Evolutionary conservation across 2,329 filamentous ascomycete genomes (phyloP), one percentile per base, ranked within the genome.

Genomic region (Diaporthe citriasiana): DNA sequence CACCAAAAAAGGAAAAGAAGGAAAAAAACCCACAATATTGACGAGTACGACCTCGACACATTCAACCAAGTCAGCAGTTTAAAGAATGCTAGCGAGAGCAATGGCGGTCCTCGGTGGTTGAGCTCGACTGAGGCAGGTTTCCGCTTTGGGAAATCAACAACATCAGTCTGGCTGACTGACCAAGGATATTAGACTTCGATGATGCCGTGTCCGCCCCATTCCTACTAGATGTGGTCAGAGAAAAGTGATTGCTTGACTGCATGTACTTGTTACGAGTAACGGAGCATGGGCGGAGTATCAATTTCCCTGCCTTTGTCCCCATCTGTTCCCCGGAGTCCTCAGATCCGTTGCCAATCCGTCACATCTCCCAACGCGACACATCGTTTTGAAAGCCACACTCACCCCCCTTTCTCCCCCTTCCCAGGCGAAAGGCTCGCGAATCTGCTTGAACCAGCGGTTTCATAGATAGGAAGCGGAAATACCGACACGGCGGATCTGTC

Each of bases 401-500:
- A 4, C 25, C 13, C 17, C 63, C n/a, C 22, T 25, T 66, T 25
- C 42, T 50, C 30, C 22, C 63, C 45, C 33, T 40, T 66, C 45
- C 63, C 63, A 66, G 63, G 45, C 63, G 63, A 35, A n/a, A 66
- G 45, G 30, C 17, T 66, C 45, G 63, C 63, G 45, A 51, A 66
- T 66, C 63, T 66, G 63, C 33, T 38, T 51, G 63, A 51, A 66
- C 63, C n/a, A 40, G 8, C 35, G 25, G n/a, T 53, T 66, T 68
- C 45, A 40, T 40, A 53, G 27, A 68, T 53, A 68, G 47, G 33
- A 68, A 53, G 63, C 47, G 63, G 63, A 53, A 68, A 68, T 53
- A 68, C 63, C 63, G 63, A 68, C 63, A 68, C 47, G 47, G 47
- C 63, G 47, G 63, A 40, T 33, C 63, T 40, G n/a, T 53, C 45